These are phyloP conservation scores for Yamadazyma epiphylla DNA, from an alignment of 1,139 yeast genomes.

Conservation along the genomic window DNA sequence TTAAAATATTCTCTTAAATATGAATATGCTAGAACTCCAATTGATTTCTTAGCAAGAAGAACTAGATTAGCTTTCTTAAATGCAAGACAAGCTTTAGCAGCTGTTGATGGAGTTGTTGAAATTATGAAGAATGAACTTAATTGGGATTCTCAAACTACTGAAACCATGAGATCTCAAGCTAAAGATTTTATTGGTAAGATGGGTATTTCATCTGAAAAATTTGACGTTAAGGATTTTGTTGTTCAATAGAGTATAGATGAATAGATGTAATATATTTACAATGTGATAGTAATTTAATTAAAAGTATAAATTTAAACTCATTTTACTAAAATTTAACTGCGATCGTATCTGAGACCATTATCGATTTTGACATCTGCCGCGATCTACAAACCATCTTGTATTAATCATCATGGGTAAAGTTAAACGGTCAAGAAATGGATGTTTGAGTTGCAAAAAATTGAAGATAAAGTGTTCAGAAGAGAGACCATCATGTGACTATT, in stretches of 20 bases:
- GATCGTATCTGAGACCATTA: no score
- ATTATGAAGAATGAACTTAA: conserved; percentile 75
- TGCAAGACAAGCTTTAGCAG: conserved; percentile 76
- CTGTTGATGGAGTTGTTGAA: conserved; percentile 83
- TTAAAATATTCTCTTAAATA: conserved; percentile 74
- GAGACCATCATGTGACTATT: conserved; percentile 36
- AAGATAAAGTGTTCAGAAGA: conserved; percentile 33
- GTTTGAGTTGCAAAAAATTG: conserved; percentile 27
- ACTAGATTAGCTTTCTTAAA: conserved; percentile 90
- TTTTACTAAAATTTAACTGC: no score
- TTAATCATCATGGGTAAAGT: conserved; percentile 3
- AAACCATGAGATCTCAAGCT: conserved; percentile 52
- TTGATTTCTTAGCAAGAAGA: conserved; percentile 91
- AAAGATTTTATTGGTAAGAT: conserved; percentile 57
- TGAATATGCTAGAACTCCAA: conserved; percentile 85
- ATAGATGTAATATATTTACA: conserved; percentile 2
- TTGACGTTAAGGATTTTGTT: conserved; percentile 29
- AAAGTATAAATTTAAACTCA: background rate
- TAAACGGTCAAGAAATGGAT: conserved; percentile 26
- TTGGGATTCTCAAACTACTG: conserved; percentile 66
- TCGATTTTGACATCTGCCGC: no score
- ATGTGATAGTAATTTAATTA: no score
- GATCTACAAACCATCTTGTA: no score
- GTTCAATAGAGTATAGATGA: conserved; percentile 13
- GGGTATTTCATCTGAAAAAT: conserved; percentile 43